Percentiles rank a stretch among this genome's conserved stretches.
Conservation (phyloP, 179 eudicot genomes). For the Spergularia azorica region DNA sequence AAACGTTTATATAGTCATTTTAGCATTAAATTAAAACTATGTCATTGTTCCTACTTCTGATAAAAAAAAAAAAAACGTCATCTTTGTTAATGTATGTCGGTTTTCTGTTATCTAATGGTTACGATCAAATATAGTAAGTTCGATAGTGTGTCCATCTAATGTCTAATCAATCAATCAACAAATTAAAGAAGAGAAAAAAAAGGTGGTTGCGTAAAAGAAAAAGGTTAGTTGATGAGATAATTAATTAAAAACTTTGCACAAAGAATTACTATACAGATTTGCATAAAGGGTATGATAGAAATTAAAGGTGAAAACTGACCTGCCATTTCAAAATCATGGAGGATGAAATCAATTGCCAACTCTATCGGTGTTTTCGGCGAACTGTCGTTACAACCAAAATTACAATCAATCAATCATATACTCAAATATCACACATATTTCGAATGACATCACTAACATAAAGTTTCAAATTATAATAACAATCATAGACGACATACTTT, state of each 20-base stretch:
- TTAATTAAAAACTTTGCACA: not conserved
- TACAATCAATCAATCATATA: too few species aligned
- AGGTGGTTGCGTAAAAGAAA: constrained; percentile 1
- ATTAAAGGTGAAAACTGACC: constrained; percentile 41
- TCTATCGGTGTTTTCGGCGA: constrained; percentile 78
- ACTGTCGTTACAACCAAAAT: too few species aligned
- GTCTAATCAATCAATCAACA: constrained; percentile 14
- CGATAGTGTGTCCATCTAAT: not conserved
- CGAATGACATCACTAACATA: too few species aligned
- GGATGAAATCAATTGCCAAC: constrained; percentile 91
- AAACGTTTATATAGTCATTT: too few species aligned
- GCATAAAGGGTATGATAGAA: too few species aligned
- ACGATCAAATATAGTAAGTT: not conserved
- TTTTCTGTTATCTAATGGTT: too few species aligned
- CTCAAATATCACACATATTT: too few species aligned
- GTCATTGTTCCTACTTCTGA: too few species aligned
- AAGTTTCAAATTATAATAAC: not conserved
- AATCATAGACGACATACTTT: constrained; percentile 16
- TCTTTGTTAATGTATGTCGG: too few species aligned
- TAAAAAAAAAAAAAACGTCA: too few species aligned
- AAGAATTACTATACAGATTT: too few species aligned
- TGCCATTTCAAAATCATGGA: constrained; percentile 97
- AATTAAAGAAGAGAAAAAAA: not conserved
- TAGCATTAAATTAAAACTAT: too few species aligned
- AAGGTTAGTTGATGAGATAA: not conserved